Conservation (phyloP, 192 early-diverging fungal species). For the Linnemannia hyalina region DNA sequence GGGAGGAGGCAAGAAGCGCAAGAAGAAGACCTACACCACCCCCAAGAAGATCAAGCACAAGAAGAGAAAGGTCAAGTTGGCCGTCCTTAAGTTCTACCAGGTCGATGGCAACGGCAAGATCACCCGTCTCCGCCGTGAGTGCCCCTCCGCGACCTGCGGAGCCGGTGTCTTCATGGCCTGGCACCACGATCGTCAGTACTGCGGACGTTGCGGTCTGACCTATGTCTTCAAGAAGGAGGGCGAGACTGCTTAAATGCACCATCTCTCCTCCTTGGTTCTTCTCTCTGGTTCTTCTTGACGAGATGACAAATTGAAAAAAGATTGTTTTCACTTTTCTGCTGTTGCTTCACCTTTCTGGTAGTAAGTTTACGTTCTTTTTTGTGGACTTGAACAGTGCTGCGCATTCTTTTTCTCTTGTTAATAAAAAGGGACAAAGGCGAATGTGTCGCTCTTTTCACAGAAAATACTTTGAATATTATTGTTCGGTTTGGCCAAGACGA, state of each 20-base stretch:
- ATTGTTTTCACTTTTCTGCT: background rate
- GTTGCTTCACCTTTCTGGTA: background rate
- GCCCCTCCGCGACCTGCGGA: constrained; percentile 96
- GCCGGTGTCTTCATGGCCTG: constrained; percentile 99
- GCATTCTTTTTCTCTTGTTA: background rate
- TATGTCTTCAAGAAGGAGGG: constrained; percentile 93
- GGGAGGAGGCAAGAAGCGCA: constrained; percentile 98
- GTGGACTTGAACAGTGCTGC: background rate
- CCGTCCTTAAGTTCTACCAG: constrained; percentile 99
- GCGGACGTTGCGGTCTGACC: constrained; percentile 95
- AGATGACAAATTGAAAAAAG: background rate
- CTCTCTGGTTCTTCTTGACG: background rate
- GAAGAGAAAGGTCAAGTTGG: constrained; percentile 99
- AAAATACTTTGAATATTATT: constrained; percentile 13
- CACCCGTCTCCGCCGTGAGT: constrained; percentile 98
- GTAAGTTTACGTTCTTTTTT: background rate
- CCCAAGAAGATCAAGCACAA: constrained; percentile 99
- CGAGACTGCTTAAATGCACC: constrained; percentile 51
- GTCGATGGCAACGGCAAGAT: constrained; percentile 97
- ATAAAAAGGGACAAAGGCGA: constrained; percentile 3
- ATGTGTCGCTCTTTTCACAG: background rate
- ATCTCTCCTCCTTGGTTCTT: background rate
- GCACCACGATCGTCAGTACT: constrained; percentile 99
- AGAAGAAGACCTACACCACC: constrained; percentile 99
- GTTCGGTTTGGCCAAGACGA: background rate